Evolutionary conservation across 1,284 basidiomycete species (phyloP).

Genomic region (Mycosarcoma mackinlayi): DNA sequence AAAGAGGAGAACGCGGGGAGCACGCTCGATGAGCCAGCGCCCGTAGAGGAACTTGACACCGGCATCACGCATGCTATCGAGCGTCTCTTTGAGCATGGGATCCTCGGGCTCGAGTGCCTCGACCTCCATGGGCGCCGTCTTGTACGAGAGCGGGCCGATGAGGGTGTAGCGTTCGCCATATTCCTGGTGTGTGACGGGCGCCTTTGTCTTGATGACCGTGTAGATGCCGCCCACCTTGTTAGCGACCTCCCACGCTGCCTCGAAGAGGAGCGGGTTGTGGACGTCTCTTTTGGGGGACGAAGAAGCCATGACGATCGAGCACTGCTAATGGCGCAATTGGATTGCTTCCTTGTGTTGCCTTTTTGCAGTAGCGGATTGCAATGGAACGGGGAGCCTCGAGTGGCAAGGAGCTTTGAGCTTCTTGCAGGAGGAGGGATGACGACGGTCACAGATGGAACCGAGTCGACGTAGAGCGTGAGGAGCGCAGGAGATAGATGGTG

Average conservation of each 20-base stretch:
- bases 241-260: constrained; percentile 65
- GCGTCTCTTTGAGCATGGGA: constrained; percentile 51
- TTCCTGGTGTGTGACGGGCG: constrained; percentile 88
- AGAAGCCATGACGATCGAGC: constrained; percentile 22
- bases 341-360: not conserved
- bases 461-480: no score
- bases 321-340: no score
- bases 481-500: no score
- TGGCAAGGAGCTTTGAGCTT: no score
- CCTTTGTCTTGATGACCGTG: constrained; percentile 99
- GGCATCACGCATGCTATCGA: constrained; percentile 70
- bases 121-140: constrained; percentile 97
- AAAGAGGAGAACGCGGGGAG: constrained; percentile 91
- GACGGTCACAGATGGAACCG: no score
- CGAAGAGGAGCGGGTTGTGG: constrained; percentile 62
- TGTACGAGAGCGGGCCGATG: constrained; percentile 94
- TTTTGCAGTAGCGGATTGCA: no score
- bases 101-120: constrained; percentile 83
- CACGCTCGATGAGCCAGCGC: constrained; percentile 96
- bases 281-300: constrained; percentile 54
- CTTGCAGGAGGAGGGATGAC: no score
- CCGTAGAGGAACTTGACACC: constrained; percentile 96
- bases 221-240: constrained; percentile 91
- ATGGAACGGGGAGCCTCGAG: no score
- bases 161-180: constrained; percentile 81